Conservation (phyloP, 1,139 yeast genomes). For the Pneumocystis carinii region DNA sequence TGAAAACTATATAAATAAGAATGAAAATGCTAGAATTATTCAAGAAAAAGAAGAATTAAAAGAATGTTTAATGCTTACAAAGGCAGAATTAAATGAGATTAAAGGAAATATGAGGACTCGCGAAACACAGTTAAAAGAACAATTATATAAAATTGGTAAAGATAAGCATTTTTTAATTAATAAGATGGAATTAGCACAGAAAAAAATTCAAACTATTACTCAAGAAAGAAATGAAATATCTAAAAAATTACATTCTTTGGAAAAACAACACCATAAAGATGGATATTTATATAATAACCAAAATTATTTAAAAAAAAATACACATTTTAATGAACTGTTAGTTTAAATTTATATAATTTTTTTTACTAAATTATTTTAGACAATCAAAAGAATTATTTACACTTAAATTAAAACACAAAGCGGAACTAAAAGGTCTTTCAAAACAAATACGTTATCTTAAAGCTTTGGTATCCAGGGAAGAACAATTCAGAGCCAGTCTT, state of each 20-base stretch:
- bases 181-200: neutral
- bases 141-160: neutral
- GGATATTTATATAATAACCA: constrained; percentile 3
- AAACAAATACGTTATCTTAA: constrained; percentile 14
- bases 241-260: neutral
- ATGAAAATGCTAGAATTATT: neutral
- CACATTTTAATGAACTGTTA: neutral
- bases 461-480: constrained; percentile 13
- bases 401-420: constrained; percentile 8
- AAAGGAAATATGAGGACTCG: neutral
- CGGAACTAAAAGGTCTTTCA: constrained; percentile 14
- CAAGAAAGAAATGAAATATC: neutral
- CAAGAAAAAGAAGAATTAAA: neutral
- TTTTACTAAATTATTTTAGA: neutral
- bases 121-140: neutral
- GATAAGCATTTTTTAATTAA: neutral
- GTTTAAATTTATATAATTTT: neutral
- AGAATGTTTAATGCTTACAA: neutral
- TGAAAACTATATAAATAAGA: neutral
- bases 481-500: constrained; percentile 12
- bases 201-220: neutral
- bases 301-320: neutral
- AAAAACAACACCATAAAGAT: constrained; percentile 1
- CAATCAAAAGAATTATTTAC: neutral
- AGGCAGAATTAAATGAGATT: neutral